phyloP scores from a whole-genome alignment of 208 protist genomes.

The Plasmodiophora brassicae region DNA sequence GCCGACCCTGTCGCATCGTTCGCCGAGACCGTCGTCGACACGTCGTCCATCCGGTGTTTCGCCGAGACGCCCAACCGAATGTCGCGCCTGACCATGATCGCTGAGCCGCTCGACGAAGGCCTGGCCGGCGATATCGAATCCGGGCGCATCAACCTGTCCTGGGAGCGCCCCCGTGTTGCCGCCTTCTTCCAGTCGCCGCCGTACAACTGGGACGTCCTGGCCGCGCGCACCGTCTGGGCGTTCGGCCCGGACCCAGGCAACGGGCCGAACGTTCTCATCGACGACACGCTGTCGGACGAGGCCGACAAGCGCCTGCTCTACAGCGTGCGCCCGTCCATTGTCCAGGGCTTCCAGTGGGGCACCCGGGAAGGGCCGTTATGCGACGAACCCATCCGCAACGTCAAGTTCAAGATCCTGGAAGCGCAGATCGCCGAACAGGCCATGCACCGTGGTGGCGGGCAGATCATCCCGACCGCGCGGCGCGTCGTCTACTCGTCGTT shows the following conservation, averaged over 20 bases:
- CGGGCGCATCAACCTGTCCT: constrained; percentile 16
- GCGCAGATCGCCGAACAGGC: constrained; percentile 63
- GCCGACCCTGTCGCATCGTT: constrained; percentile 92
- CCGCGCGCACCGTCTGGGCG: constrained; percentile 81
- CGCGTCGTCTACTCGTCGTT: constrained; percentile 86
- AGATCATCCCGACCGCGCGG: constrained; percentile 76
- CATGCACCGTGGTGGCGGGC: constrained; percentile 59
- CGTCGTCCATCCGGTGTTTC: constrained; percentile 71
- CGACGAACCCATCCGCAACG: constrained; percentile 86
- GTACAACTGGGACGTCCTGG: constrained; percentile 91
- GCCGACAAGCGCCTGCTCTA: constrained; percentile 52
- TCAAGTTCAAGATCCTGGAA: constrained; percentile 65
- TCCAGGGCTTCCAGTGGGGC: constrained; percentile 84
- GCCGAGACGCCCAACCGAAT: constrained; percentile 75
- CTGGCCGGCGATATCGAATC: constrained; percentile 74
- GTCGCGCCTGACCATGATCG: constrained; percentile 81
- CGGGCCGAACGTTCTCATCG: constrained; percentile 89
- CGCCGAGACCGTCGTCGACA: constrained; percentile 91
- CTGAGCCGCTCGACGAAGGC: constrained; percentile 77
- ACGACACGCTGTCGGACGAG: constrained; percentile 86
- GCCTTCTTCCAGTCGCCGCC: neutral
- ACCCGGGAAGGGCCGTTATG: constrained; percentile 89
- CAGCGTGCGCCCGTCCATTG: constrained; percentile 42
- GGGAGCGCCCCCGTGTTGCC: neutral
- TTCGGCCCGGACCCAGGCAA: constrained; percentile 73